Base-by-base conservation (phyloP, 148 eudicot species). In the Pharnaceum exiguum region DNA sequence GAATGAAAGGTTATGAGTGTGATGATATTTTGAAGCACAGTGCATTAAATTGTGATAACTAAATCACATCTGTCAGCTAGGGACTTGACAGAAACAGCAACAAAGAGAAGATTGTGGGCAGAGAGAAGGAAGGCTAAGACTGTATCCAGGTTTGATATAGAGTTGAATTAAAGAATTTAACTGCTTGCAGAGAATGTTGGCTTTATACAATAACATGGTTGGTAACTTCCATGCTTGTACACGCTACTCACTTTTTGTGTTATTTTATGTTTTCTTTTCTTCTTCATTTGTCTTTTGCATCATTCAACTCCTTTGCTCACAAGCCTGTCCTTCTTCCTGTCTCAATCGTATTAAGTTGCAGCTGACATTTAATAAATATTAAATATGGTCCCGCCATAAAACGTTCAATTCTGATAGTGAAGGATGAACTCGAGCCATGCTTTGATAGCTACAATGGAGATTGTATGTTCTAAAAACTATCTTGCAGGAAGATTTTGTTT, bases 21-120 rank as follows among this genome's bases (percentile, higher is more conserved):
- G 47, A 31, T 26, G 43, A 43, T 36, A 18, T 28, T 28, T 19
- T 2, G 44, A 7, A 50, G 21, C 13, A 67, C 10, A 46, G 4
- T 68, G 50, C 56, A 68, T 53, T 69, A 57, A n/a, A 62, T 47
- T 38, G 51, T 57, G 62, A 48, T 17, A 35, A 44, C 28, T 29
- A 55, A 55, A 69, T 35, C 18, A 48, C 48, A 55, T 46, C 62
- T 62, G 51, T 62, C 57, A 55, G 52, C 49, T 38, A 10, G 54
- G 28, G 57, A 55, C 57, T 54, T 55, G 57, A 53, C 67, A 61
- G 7, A 55, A 62, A 69, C 45, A 69, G 29, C 15, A 21, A 28
- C 40, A 67, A 24, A 68, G 31, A 56, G 31, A 46, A 27, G 26
- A 18, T 7, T 46, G 45, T 16, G 26, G 50, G 26, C 23, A 11